Conservation (phyloP, 176 grass and related monocot genomes). For the Zea mays region Zm-B73-REFERENCE-NAM-5.0 NC_050105.1:7204001-7204500, state of each 20-base stretch:
- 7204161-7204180: background rate
- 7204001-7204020: background rate
- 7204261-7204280: background rate
- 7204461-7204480: too few relatives aligned
- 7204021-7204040: background rate
- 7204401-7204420: too few relatives aligned
- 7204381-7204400: too few relatives aligned
- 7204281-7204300: background rate
- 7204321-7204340: too few relatives aligned
- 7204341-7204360: too few relatives aligned
- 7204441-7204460: too few relatives aligned
- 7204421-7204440: too few relatives aligned
- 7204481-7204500: too few relatives aligned
- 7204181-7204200: background rate
- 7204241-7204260: background rate
- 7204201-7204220: conserved; percentile 1
- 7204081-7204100: background rate
- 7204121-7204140: background rate
- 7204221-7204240: background rate
- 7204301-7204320: background rate
- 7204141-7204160: background rate
- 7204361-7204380: too few relatives aligned
- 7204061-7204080: background rate
- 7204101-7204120: background rate
- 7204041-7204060: background rate